These are phyloP conservation scores for Erythrobasidium hasegawianum DNA, from an alignment of 1,284 basidiomycete species.

Conservation along the genomic window DNA sequence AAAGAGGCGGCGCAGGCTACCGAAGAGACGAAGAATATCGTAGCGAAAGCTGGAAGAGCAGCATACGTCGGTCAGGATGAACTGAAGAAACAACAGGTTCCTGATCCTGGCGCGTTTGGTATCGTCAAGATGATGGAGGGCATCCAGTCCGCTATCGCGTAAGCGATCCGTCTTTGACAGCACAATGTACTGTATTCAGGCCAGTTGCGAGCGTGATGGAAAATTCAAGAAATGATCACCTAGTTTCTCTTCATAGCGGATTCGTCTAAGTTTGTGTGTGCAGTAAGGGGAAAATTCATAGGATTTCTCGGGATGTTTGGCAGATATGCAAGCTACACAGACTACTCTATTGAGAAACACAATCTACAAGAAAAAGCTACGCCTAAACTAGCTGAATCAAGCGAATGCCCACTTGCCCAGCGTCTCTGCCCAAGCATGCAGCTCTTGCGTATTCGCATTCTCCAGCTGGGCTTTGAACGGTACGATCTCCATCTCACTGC, in stretches of 20 bases:
- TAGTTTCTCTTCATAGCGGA: too few relatives aligned
- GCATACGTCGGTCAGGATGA: constrained; percentile 71
- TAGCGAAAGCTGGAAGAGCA: constrained; percentile 82
- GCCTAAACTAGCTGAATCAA: neutral
- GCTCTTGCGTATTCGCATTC: neutral
- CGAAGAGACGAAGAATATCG: constrained; percentile 65
- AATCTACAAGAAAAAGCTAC: too few relatives aligned
- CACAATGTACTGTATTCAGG: too few relatives aligned
- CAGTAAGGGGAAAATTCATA: too few relatives aligned
- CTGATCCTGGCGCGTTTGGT: constrained; percentile 63
- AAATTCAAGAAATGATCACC: too few relatives aligned
- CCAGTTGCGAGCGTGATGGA: too few relatives aligned
- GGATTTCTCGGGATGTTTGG: too few relatives aligned
- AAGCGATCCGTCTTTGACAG: too few relatives aligned
- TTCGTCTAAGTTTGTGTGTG: too few relatives aligned
- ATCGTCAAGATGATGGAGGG: constrained; percentile 71
- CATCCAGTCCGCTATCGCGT: constrained; percentile 38
- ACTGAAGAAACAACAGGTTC: constrained; percentile 17
- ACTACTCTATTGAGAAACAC: too few relatives aligned
- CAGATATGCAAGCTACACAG: too few relatives aligned
- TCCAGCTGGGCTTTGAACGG: constrained; percentile 49
- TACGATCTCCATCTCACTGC: constrained; percentile 49
- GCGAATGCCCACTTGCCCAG: constrained; percentile 31
- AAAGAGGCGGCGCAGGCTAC: constrained; percentile 65
- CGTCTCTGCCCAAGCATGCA: constrained; percentile 17